These are phyloP conservation scores for Boletus eberwhitei DNA, from an alignment of 768 basidiomycete species.

Conservation along the genomic window DNA sequence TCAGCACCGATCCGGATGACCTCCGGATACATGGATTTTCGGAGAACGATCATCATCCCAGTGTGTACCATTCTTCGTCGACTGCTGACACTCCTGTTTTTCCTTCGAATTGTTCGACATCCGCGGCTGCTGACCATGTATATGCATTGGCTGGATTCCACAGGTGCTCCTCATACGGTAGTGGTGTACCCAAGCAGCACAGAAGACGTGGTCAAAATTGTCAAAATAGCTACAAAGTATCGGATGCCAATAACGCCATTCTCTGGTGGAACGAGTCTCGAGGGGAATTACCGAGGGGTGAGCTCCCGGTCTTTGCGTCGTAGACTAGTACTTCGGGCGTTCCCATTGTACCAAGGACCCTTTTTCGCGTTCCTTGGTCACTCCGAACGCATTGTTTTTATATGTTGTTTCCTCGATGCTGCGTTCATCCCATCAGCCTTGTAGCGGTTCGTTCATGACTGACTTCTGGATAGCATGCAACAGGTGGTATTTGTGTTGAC, in stretches of 20 bases:
- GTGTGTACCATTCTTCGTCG: constrained; percentile 31
- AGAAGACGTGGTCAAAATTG: constrained; percentile 77
- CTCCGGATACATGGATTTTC: constrained; percentile 55
- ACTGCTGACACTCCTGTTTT: not conserved
- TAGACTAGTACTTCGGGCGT: not conserved
- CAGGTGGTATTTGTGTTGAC: constrained; percentile 77
- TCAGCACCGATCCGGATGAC: constrained; percentile 52
- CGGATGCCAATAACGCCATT: constrained; percentile 76
- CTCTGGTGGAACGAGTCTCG: constrained; percentile 78
- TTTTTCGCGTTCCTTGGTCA: not conserved
- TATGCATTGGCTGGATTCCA: not conserved
- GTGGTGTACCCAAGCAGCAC: constrained; percentile 66
- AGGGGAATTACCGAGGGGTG: constrained; percentile 72
- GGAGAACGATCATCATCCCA: constrained; percentile 46
- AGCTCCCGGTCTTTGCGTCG: constrained; percentile 18
- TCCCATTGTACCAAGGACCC: not conserved
- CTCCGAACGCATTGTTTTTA: not conserved
- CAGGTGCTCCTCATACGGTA: constrained; percentile 50
- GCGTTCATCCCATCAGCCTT: not conserved
- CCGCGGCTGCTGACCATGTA: not conserved
- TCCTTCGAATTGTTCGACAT: not conserved
- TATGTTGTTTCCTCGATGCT: not conserved
- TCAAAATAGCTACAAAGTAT: constrained; percentile 71
- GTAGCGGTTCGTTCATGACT: not conserved
- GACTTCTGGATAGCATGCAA: constrained; percentile 12